Evolutionary conservation across 306 rosid species (phyloP), one percentile per base, ranked within the genome.

Genomic region (Vachellia pachyceras): DNA sequence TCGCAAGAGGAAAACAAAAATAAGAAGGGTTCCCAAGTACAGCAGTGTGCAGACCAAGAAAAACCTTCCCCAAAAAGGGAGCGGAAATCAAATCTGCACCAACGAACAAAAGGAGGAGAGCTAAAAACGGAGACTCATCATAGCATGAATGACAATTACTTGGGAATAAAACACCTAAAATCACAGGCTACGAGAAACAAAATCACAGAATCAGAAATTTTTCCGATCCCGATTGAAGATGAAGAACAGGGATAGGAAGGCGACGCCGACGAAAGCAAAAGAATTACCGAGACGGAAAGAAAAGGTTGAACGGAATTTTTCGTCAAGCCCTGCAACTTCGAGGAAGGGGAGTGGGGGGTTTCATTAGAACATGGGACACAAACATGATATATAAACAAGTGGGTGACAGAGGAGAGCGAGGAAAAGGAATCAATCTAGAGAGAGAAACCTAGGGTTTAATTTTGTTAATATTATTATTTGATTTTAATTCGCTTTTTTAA

Each of bases 291-390:
- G 9, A 54, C 72, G 14, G 54, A 55, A 54, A 83, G 55, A 40
- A 13, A 44, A 61, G 76, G 81, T n/a, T 68, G 40, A 1, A 15
- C 3, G 12, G 39, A 20, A 17, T 0, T 0, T 11, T 64, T 35
- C 83, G 86, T 80, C 86, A 75, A 79, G 86, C 64, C 36, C 78
- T 72, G 87, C 87, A 84, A 81, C 84, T 84, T 78, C 84, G 47
- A 69, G 49, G 87, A 84, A 81, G 77, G 5, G 54, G 18, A 82
- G 86, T 68, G 80, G 73, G 25, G n/a, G 23, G 54, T 14, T 29
- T 20, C 69, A 58, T 57, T 13, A 25, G 35, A 20, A 75, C 55
- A 37, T 25, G 46, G n/a, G 54, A n/a, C 22, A 3, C 49, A n/a
- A 41, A 54, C 25, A 74, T 15, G 5, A 39, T 1, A 54, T 37